Evolutionary conservation across 495 filamentous ascomycete species (phyloP).

Genomic region (Rostrohypoxylon terebratum): DNA sequence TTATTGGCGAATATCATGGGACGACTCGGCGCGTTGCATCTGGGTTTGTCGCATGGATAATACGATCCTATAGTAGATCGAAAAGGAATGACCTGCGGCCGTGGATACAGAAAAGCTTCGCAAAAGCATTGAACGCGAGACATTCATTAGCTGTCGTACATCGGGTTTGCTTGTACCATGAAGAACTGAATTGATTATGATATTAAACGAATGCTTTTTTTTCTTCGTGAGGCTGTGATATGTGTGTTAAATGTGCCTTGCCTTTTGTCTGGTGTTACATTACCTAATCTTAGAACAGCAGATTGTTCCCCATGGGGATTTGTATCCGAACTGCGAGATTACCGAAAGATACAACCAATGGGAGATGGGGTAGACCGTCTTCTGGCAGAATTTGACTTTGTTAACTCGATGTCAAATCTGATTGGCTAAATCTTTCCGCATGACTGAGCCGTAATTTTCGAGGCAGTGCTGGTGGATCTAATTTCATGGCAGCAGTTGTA

Average conservation of each 20-base stretch:
- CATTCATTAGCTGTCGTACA: slow-evolving; percentile 49
- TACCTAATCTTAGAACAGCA: neutral
- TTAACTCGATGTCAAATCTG: too few species aligned
- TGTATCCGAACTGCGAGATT: too few species aligned
- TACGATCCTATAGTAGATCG: slow-evolving; percentile 41
- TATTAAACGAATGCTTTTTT: slow-evolving; percentile 28
- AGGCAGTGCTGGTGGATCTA: too few species aligned
- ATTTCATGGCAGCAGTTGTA: too few species aligned
- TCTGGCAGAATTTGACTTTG: too few species aligned
- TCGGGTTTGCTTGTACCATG: slow-evolving; percentile 46
- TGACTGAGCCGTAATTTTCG: too few species aligned
- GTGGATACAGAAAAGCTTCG: slow-evolving; percentile 51
- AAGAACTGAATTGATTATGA: slow-evolving; percentile 45
- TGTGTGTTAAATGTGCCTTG: neutral
- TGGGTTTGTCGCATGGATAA: slow-evolving; percentile 44
- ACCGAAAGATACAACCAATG: too few species aligned
- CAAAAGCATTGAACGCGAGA: slow-evolving; percentile 44
- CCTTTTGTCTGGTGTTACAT: neutral
- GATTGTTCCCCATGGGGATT: neutral
- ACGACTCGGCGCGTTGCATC: slow-evolving; percentile 41
- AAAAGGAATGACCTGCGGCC: slow-evolving; percentile 47
- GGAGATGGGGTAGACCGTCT: too few species aligned
- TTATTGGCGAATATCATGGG: slow-evolving; percentile 50
- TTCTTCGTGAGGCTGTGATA: slow-evolving; percentile 9
- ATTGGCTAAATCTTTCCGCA: too few species aligned